Base-by-base conservation (phyloP, 441 rosid species). In the Theobroma grandiflorum region DNA sequence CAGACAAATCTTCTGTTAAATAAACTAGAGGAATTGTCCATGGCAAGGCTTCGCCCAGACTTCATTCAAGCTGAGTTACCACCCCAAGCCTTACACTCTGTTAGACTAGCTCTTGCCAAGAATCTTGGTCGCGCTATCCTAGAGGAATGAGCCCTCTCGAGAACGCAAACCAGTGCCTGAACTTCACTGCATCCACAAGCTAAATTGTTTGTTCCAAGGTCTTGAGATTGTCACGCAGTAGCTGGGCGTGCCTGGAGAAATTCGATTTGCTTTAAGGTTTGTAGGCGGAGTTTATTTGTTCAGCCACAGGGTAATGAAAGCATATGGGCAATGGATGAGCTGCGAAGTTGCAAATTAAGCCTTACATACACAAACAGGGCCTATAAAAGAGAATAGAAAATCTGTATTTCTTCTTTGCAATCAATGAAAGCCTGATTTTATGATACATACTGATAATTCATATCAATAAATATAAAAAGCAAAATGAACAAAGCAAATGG, bases 101-200 rank as follows among this genome's bases (percentile, higher is more conserved):
- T 94, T 38, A 91, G 95, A 84, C 88, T 91, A 14, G 97, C 95
- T 55, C 93, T 96, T 15, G 99, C 93, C 22, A 87, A 89, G 73
- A 97, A 92, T 82, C 95, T 95, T 9, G 99, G 98, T 37, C 99
- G 98, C 50, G 95, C 98, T 33, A 86, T 91, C 83, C 85, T 93
- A 4, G 91, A 89, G 70, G 99, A 95, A 85, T 89, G 76, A 78
- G 35, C 35, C 49, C 49, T 31, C 58, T 33, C n/a, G 8, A 45
- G 20, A 58, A 20, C 1, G 2, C 4, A 58, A 20, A 26, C 38
- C 52, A 2, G 35, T 8, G 20, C 43, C 20, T 15, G 6, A 62
- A 4, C 22, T 15, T 73, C 35, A 20, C 0, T 26, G 59, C 6
- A 42, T 37, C 61, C 10, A 64, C 10, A 43, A 11, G 38, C 11